Conservation (phyloP, 75 land plant species). For the Larix kaempferi region DNA sequence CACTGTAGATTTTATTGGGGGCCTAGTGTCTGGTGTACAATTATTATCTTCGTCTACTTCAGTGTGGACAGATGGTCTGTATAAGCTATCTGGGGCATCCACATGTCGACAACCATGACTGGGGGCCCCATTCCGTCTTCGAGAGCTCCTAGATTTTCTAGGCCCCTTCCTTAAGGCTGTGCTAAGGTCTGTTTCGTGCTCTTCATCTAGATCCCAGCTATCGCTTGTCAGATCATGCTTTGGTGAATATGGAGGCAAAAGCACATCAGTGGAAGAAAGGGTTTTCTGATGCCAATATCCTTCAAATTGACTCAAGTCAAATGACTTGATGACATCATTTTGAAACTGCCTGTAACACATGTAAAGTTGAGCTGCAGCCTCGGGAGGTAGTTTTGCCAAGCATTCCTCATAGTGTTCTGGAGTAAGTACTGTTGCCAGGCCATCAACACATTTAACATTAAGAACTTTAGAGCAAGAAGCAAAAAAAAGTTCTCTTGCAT, state of each 20-base stretch:
- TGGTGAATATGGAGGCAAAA: slow-evolving; percentile 13
- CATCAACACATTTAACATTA: slow-evolving; percentile 91
- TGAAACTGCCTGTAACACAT: slow-evolving; percentile 71
- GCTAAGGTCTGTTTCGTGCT: slow-evolving; percentile 15
- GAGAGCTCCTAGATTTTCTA: slow-evolving; percentile 22
- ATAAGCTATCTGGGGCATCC: not conserved
- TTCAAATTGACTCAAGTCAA: slow-evolving; percentile 63
- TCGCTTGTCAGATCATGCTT: slow-evolving; percentile 17
- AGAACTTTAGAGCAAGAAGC: slow-evolving; percentile 83
- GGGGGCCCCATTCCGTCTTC: not conserved
- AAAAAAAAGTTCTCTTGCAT: slow-evolving; percentile 86
- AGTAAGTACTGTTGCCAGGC: slow-evolving; percentile 74
- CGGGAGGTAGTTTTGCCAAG: slow-evolving; percentile 14
- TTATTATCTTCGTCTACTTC: not conserved
- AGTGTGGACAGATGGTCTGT: not conserved
- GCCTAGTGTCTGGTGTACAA: not conserved
- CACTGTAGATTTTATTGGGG: not conserved
- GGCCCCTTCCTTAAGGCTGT: slow-evolving; percentile 26
- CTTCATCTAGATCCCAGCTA: slow-evolving; percentile 24
- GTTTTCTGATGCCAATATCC: slow-evolving; percentile 83
- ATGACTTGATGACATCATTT: slow-evolving; percentile 67
- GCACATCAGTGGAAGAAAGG: slow-evolving; percentile 23
- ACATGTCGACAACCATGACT: not conserved
- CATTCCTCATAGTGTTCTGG: slow-evolving; percentile 66
- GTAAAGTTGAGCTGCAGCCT: slow-evolving; percentile 34